Percentiles rank a stretch among this genome's conserved stretches.
phyloP scores from a whole-genome alignment of 1,284 basidiomycete genomes.

The Fomes fomentarius region DNA sequence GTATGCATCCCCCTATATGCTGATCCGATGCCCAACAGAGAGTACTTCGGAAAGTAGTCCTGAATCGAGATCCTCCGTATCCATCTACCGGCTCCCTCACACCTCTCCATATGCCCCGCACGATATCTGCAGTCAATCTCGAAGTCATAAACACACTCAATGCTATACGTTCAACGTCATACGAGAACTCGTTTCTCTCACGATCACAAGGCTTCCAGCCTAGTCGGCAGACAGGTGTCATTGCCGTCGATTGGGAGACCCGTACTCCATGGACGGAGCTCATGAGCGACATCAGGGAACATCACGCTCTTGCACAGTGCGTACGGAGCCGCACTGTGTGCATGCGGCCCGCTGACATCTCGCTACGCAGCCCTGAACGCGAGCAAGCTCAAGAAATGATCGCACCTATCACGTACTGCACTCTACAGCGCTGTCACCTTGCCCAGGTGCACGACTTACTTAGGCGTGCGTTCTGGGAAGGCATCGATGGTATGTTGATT shows the following conservation, averaged over 20 bases:
- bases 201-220: conserved; percentile 49
- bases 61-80: conserved; percentile 12
- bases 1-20: neutral
- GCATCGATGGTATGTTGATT: conserved; percentile 61
- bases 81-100: conserved; percentile 14
- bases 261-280: conserved; percentile 71
- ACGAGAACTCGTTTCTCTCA: conserved; percentile 63
- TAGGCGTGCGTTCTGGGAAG: conserved; percentile 68
- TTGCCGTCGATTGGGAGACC: conserved; percentile 74
- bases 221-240: conserved; percentile 18
- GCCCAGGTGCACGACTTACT: conserved; percentile 72
- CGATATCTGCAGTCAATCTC: conserved; percentile 34
- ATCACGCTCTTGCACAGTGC: conserved; percentile 62
- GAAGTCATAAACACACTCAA: conserved; percentile 57
- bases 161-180: conserved; percentile 61
- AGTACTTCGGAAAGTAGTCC: conserved; percentile 23
- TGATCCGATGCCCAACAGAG: conserved; percentile 10
- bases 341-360: neutral
- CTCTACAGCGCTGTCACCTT: conserved; percentile 61
- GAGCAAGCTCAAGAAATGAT: conserved; percentile 42
- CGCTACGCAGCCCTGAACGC: conserved; percentile 52
- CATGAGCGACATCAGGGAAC: conserved; percentile 69
- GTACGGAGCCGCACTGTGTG: conserved; percentile 24
- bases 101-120: conserved; percentile 20
- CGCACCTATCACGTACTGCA: conserved; percentile 66